Conservation (phyloP, 2,329 filamentous ascomycete species). For the Alternaria angustiovoidea region DNA sequence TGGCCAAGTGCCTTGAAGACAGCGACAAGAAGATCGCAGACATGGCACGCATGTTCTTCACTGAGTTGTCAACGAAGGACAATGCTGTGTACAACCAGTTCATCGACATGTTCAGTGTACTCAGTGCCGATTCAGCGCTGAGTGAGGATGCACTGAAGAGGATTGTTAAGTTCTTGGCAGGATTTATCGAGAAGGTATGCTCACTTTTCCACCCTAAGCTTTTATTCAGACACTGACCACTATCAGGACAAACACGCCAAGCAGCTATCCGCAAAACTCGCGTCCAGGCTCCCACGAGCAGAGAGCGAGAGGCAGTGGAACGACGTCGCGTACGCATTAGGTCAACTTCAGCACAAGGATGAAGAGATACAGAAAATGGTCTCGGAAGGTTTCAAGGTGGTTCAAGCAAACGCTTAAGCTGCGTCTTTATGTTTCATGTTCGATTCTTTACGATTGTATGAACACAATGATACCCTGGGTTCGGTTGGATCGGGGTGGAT, state of each 20-base stretch:
- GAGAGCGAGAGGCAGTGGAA: constrained; percentile 97
- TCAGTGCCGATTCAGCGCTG: constrained; percentile 81
- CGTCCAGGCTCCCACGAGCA: constrained; percentile 82
- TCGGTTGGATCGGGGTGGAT: not conserved
- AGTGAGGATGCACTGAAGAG: constrained; percentile 85
- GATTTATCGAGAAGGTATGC: constrained; percentile 93
- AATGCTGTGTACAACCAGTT: constrained; percentile 99
- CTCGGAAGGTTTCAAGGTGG: constrained; percentile 72
- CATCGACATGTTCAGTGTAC: constrained; percentile 96
- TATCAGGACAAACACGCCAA: constrained; percentile 92
- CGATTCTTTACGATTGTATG: not conserved
- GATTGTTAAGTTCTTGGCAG: constrained; percentile 90
- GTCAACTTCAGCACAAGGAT: constrained; percentile 89
- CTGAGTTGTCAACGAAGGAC: constrained; percentile 95
- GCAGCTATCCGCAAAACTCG: constrained; percentile 90
- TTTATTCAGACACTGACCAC: not conserved
- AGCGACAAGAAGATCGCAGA: constrained; percentile 94
- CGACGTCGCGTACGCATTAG: constrained; percentile 92
- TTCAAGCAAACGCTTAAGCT: constrained; percentile 47
- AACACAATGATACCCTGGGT: constrained; percentile 4
- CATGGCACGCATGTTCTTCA: constrained; percentile 97
- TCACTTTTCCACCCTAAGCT: not conserved
- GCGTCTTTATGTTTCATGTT: not conserved
- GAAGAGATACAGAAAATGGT: constrained; percentile 84
- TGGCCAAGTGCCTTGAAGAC: constrained; percentile 98